phyloP scores from a whole-genome alignment of 306 rosid genomes.

The Ziziphus jujuba region DNA sequence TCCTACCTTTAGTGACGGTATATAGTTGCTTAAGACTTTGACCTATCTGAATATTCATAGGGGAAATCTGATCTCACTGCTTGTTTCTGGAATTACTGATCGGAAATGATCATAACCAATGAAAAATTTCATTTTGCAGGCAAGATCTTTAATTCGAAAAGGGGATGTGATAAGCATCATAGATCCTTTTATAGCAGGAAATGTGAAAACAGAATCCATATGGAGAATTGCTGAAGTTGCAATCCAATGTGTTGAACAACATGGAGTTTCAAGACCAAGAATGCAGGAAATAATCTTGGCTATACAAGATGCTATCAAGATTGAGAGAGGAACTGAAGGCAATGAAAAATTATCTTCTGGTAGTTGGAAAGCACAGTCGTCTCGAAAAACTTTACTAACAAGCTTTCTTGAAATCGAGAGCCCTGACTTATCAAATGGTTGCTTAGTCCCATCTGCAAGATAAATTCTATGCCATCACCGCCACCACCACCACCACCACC shows the following conservation, averaged over 20 bases:
- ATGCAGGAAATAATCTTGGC: conserved; percentile 95
- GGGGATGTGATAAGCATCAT: conserved; percentile 82
- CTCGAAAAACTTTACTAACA: conserved; percentile 86
- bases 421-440: conserved; percentile 66
- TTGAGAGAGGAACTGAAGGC: conserved; percentile 55
- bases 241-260: conserved; percentile 83
- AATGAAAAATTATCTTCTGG: conserved; percentile 50
- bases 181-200: conserved; percentile 63
- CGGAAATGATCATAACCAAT: not conserved
- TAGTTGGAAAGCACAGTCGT: conserved; percentile 58
- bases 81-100: not conserved
- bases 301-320: conserved; percentile 80
- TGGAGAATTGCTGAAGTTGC: conserved; percentile 93
- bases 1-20: too few relatives aligned
- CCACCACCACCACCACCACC: not conserved
- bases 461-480: conserved; percentile 20
- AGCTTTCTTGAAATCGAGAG: conserved; percentile 91
- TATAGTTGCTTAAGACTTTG: too few relatives aligned
- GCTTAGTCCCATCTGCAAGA: conserved; percentile 77
- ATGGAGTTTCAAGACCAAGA: conserved; percentile 81
- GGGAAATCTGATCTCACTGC: too few relatives aligned
- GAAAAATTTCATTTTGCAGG: conserved; percentile 49
- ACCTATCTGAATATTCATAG: too few relatives aligned
- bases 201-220: conserved; percentile 69
- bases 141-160: conserved; percentile 65